Evolutionary conservation across 2,329 filamentous ascomycete genomes (phyloP), one percentile per base, ranked within the genome.

Genomic region (Exophiala dermatitidis): DNA sequence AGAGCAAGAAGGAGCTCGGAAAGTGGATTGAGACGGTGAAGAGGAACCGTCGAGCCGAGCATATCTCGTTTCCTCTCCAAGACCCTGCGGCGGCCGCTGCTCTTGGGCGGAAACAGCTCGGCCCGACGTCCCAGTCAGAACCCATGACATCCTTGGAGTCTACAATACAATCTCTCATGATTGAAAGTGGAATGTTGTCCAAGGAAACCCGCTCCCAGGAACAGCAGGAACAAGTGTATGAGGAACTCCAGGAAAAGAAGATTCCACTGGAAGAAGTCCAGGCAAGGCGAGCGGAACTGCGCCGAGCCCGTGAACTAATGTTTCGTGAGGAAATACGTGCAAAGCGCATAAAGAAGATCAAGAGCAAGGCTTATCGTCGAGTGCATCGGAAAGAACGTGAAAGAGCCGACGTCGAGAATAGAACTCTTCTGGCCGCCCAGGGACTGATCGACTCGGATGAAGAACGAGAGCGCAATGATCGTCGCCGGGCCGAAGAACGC

Each of bases 321-420:
- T 95, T 94, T 63, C 81, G 90, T 7, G 91, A 97, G 71, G 86
- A 94, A 65, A 84, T 90, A 41, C 85, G 90, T 52, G 82, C 90
- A 5, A 94, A 90, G 72, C 85, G 93, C 28, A 89, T 98, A 72
- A 95, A 96, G 74, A 97, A 97, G 76, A 98, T 98, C 74, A 98
- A 98, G 77, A 94, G 88, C 68, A 98, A 96, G 70, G 82, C 90
- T 0, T 98, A 95, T 68, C 87, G 91, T 51, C 85, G 90, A 42
- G 85, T 97, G 9, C 91, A 97, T 70, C 83, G 91, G 36, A 95
- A 86, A 67, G 58, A 60, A 34, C 58, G 58, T 12, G 55, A 58
- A 19, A 58, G 56, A 33, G 44, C 42, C 3, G 34, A 41, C 10
- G 44, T 52, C 8, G 53, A 56, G 37, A 45, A 56, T 33, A 48